These are phyloP conservation scores for Ophiobolus disseminans DNA, from an alignment of 2,329 filamentous ascomycete species.

Conservation along the genomic window DNA sequence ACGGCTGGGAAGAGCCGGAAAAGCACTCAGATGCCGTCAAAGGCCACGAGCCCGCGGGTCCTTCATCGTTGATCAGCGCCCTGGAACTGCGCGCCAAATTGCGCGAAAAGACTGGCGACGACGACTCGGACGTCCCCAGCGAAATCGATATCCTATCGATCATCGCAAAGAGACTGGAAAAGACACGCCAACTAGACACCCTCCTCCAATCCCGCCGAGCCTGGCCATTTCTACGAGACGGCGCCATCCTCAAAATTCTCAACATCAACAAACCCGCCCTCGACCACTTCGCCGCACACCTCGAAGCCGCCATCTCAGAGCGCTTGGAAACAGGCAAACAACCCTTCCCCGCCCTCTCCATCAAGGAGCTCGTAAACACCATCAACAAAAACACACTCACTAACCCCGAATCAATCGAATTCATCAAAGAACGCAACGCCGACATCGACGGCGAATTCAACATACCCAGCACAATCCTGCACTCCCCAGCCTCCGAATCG, in stretches of 20 bases:
- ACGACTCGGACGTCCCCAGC: neutral
- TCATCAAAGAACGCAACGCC: neutral
- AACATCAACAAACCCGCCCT: slow-evolving; percentile 10
- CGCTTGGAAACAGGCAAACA: slow-evolving; percentile 10
- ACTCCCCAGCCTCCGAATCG: slow-evolving; percentile 8
- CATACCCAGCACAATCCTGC: slow-evolving; percentile 8
- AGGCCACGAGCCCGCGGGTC: neutral
- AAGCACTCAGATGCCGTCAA: neutral
- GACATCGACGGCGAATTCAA: slow-evolving; percentile 3
- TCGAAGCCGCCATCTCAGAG: slow-evolving; percentile 10
- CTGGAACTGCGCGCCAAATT: neutral
- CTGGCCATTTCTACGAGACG: slow-evolving; percentile 6
- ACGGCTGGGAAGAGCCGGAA: neutral
- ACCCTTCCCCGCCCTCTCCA: neutral
- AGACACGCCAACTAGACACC: slow-evolving; percentile 4
- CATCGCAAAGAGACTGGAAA: slow-evolving; percentile 13
- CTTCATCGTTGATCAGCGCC: neutral
- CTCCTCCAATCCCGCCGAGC: slow-evolving; percentile 12
- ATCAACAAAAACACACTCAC: slow-evolving; percentile 16
- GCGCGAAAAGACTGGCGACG: neutral
- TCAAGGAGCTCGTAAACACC: slow-evolving; percentile 8
- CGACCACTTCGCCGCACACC: slow-evolving; percentile 1
- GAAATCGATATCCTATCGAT: slow-evolving; percentile 5
- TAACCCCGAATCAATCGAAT: neutral
- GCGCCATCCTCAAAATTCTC: slow-evolving; percentile 11